Evolutionary conservation across 2,329 filamentous ascomycete genomes (phyloP).

Genomic region (Claviceps digitariae): DNA sequence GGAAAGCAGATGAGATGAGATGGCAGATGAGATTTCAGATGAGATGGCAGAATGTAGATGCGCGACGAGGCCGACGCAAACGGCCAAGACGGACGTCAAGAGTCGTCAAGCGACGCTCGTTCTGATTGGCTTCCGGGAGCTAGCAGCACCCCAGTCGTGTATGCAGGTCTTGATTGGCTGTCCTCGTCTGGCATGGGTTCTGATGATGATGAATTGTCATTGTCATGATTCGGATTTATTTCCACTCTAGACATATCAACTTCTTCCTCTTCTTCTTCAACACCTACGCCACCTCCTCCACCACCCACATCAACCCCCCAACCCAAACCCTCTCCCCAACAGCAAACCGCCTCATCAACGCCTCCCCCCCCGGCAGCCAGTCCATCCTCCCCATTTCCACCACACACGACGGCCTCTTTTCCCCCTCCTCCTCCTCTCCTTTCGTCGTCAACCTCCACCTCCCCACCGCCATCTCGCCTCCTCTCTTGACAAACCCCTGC

Average conservation of each 20-base stretch:
- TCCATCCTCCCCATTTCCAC: constrained; percentile 19
- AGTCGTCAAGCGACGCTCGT: no score
- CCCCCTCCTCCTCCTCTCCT: neutral
- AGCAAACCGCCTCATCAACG: neutral
- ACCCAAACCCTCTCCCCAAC: constrained; percentile 1
- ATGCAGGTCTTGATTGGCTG: constrained; percentile 12
- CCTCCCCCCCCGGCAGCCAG: constrained; percentile 4
- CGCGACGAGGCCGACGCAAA: no score
- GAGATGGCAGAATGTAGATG: no score
- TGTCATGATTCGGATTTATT: no score
- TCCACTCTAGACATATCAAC: no score
- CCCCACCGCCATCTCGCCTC: constrained; percentile 32
- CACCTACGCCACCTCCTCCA: constrained; percentile 6
- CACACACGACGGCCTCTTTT: constrained; percentile 14
- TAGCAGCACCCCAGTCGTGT: no score
- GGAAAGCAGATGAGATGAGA: neutral
- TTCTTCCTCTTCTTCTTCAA: no score
- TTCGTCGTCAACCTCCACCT: constrained; percentile 31
- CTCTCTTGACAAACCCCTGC: constrained; percentile 40
- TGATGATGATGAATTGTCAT: no score
- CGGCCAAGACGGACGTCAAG: no score
- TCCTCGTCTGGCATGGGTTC: neutral
- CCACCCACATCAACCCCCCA: constrained; percentile 6
- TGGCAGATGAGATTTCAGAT: no score
- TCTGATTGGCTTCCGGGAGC: no score